phyloP scores from a whole-genome alignment of 1,284 basidiomycete species.

The Waitea zeae region DNA sequence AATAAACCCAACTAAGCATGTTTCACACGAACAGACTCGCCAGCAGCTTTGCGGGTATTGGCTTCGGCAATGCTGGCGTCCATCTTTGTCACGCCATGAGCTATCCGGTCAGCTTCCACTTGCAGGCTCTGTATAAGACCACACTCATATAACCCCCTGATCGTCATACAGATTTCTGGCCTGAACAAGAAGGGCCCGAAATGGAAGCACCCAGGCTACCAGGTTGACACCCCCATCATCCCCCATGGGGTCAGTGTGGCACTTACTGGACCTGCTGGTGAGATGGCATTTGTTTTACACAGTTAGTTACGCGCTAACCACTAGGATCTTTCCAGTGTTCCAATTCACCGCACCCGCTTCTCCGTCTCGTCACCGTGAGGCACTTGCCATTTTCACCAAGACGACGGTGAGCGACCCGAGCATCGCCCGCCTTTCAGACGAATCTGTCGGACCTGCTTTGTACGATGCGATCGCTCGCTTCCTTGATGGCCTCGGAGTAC shows the following conservation, averaged over 20 bases:
- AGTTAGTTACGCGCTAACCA: slow-evolving; percentile 5
- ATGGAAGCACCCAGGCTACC: slow-evolving; percentile 77
- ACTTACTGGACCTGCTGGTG: not conserved
- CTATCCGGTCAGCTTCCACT: slow-evolving; percentile 39
- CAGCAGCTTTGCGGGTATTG: slow-evolving; percentile 87
- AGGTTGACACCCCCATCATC: slow-evolving; percentile 73
- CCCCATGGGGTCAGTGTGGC: slow-evolving; percentile 74
- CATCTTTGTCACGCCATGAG: slow-evolving; percentile 83
- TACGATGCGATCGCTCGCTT: slow-evolving; percentile 87
- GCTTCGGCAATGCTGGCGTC: slow-evolving; percentile 91
- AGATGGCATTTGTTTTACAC: not conserved
- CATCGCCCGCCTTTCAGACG: slow-evolving; percentile 63
- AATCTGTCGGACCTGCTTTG: slow-evolving; percentile 65
- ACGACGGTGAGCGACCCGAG: slow-evolving; percentile 49
- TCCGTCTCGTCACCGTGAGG: slow-evolving; percentile 81
- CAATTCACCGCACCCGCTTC: slow-evolving; percentile 86
- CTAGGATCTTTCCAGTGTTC: too few species aligned
- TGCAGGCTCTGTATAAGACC: not conserved
- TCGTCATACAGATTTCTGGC: slow-evolving; percentile 79
- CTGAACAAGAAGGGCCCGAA: slow-evolving; percentile 88
- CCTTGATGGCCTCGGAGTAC: slow-evolving; percentile 75
- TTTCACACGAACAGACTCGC: too few species aligned
- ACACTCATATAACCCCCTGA: too few species aligned
- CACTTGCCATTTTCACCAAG: slow-evolving; percentile 68
- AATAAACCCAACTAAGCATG: too few species aligned